Evolutionary conservation across 495 filamentous ascomycete genomes (phyloP).

Genomic region (Apodospora peruviana): DNA sequence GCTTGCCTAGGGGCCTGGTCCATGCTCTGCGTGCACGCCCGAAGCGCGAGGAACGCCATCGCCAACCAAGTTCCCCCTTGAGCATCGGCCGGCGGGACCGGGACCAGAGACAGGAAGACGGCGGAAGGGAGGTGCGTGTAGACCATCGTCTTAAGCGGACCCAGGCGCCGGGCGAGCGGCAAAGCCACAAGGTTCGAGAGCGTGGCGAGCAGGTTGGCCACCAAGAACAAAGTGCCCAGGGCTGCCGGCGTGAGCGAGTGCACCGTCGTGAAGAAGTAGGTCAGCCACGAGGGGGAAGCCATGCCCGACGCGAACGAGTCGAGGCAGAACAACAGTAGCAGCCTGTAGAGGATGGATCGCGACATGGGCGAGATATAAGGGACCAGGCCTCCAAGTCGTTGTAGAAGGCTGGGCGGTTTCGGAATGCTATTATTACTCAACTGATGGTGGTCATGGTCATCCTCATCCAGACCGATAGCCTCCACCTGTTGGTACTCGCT

Average conservation of each 20-base stretch:
- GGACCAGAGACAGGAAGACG: conserved; percentile 64
- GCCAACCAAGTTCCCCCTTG: conserved; percentile 41
- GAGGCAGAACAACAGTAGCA: conserved; percentile 25
- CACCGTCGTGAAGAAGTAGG: conserved; percentile 68
- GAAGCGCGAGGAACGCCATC: conserved; percentile 61
- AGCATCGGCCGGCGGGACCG: conserved; percentile 41
- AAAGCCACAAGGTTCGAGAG: conserved; percentile 65
- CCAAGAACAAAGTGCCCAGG: conserved; percentile 65
- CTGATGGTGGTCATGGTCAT: conserved; percentile 9
- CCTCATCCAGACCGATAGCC: conserved; percentile 22
- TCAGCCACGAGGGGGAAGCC: conserved; percentile 53
- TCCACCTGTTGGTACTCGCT: no score
- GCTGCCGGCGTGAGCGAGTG: conserved; percentile 58
- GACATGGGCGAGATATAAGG: conserved; percentile 49
- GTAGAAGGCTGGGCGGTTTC: neutral
- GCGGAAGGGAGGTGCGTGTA: conserved; percentile 78
- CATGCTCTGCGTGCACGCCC: conserved; percentile 69
- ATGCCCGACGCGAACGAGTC: conserved; percentile 15
- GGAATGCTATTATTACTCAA: no score
- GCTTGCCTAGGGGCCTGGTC: conserved; percentile 76
- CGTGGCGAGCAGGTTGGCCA: conserved; percentile 59
- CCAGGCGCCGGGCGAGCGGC: conserved; percentile 68
- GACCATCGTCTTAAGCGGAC: conserved; percentile 80
- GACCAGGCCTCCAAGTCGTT: conserved; percentile 17
- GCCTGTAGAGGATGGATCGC: conserved; percentile 53